Evolutionary conservation across 768 basidiomycete species (phyloP), one percentile per base, ranked within the genome.

Genomic region (Collybia sordida): DNA sequence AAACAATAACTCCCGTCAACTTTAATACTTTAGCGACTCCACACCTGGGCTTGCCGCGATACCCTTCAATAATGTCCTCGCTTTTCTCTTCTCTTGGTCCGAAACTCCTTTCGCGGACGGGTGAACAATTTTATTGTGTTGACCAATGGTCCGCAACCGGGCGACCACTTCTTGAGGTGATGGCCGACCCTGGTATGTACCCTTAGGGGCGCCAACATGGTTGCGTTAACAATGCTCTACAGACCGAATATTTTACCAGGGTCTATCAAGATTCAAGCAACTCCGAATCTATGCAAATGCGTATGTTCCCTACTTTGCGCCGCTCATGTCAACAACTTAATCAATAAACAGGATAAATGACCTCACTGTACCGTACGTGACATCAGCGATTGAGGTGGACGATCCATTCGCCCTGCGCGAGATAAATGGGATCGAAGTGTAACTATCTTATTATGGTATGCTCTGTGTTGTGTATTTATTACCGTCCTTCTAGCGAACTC

Each of bases 1-100:
- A 83, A 2, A 68, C 70, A 3, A 76, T 92, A 36, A 67, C 70
- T 19, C 89, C 90, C 1, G 76, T 88, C 48, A 90, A 90, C 62
- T 94, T 93, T 62, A 80, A 81, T 43, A 90, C 91, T 0, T 70
- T 93, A 43, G 88, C 90, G 1, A 89, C 90, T 0, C 91, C 92
- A 1, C 86, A 90, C 52, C 72, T 92, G 31, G 91, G 91, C 7
- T 73, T 90, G 4, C 82, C 81, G 6, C 71, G 72, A 57, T 83
- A 84, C 51, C 74, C 77, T 27, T 80, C 82, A 3, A 64, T 85
- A 21, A 59, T 83, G 39, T 86, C 85, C 0, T 66, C 68, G 1
- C 38, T 88, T 1, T 59, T 74, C 7, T 70, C 74, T 2, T 70
- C 63, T n/a, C 60, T 93, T 12, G 91, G 86, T 0, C 80, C 88